phyloP scores from a whole-genome alignment of 352 stramenopile species.

The Phytophthora vignae region DNA sequence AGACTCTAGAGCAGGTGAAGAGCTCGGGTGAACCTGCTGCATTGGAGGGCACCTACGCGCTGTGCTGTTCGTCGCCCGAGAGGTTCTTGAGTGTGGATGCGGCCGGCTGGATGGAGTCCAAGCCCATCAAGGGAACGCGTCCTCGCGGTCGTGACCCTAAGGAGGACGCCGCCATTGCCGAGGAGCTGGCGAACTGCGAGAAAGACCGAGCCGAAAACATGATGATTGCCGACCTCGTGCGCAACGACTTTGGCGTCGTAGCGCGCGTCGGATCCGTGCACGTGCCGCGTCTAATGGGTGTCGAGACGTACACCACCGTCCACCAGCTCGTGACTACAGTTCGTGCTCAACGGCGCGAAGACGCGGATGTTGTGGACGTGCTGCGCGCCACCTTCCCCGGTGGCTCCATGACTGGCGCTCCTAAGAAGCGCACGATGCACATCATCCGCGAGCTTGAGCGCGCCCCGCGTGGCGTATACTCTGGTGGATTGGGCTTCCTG shows the following conservation, averaged over 20 bases:
- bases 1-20: not conserved
- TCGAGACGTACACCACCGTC: conserved; percentile 97
- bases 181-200: conserved; percentile 81
- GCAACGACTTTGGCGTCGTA: conserved; percentile 96
- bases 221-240: conserved; percentile 98
- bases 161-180: conserved; percentile 70
- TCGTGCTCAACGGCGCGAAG: conserved; percentile 64
- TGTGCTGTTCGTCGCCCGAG: conserved; percentile 97
- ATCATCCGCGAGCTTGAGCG: conserved; percentile 95
- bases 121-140: conserved; percentile 97
- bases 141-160: conserved; percentile 50
- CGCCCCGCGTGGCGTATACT: conserved; percentile 94
- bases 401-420: conserved; percentile 98
- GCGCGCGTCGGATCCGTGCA: conserved; percentile 92
- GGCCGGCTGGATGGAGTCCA: conserved; percentile 93
- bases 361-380: conserved; percentile 89
- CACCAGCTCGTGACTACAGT: conserved; percentile 98
- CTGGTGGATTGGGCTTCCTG: conserved; percentile 95
- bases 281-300: conserved; percentile 94
- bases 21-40: not conserved
- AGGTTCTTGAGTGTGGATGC: conserved; percentile 89
- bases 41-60: conserved; percentile 72
- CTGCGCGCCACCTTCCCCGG: conserved; percentile 96
- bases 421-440: conserved; percentile 97
- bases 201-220: conserved; percentile 98